Conservation (phyloP, 495 filamentous ascomycete species). For the Cairneyella variabilis region DNA sequence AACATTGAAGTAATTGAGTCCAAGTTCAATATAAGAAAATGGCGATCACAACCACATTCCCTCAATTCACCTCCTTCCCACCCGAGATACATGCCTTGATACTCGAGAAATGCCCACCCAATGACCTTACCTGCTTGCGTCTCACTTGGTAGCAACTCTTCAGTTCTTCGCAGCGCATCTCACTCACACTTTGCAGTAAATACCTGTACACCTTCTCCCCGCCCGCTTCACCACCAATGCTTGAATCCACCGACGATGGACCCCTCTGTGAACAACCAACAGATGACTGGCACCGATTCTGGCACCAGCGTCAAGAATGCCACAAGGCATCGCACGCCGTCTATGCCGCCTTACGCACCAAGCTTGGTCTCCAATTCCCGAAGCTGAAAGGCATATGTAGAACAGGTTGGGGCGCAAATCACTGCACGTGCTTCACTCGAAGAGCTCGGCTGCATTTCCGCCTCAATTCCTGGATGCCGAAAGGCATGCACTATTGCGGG, state of each 20-base stretch:
- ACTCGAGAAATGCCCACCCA: conserved; percentile 13
- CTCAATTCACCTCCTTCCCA: conserved; percentile 19
- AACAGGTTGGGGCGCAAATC: neutral
- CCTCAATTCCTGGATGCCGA: conserved; percentile 20
- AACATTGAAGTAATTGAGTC: too few species aligned
- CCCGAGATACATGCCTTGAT: conserved; percentile 21
- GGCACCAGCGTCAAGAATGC: conserved; percentile 7
- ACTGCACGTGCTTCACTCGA: conserved; percentile 19
- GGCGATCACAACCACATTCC: conserved; percentile 14
- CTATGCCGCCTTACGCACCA: neutral
- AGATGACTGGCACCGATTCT: neutral
- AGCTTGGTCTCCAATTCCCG: neutral
- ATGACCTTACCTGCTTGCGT: conserved; percentile 22
- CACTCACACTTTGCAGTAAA: conserved; percentile 18
- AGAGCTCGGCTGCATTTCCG: conserved; percentile 10
- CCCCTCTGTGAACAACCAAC: conserved; percentile 4
- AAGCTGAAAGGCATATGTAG: conserved; percentile 10
- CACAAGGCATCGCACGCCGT: conserved; percentile 10
- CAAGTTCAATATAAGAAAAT: too few species aligned
- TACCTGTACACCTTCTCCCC: conserved; percentile 17
- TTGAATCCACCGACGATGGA: conserved; percentile 1
- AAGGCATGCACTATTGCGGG: conserved; percentile 17
- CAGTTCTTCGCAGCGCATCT: neutral
- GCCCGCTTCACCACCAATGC: neutral
- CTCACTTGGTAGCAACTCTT: conserved; percentile 19